These are phyloP conservation scores for Xylaria acuta DNA, from an alignment of 495 filamentous ascomycete species.

Conservation along the genomic window DNA sequence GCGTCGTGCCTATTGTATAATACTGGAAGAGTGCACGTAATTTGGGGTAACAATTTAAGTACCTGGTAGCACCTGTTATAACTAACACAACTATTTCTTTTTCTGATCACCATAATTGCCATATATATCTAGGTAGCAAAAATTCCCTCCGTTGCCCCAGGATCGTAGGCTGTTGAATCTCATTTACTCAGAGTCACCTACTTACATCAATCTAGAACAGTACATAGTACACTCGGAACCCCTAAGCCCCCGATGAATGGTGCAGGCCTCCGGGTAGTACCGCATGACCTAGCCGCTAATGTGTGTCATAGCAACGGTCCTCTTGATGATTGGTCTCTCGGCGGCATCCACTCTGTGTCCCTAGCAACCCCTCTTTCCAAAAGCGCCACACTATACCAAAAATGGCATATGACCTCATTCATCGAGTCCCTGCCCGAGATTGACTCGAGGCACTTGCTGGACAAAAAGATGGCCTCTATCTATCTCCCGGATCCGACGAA, in stretches of 20 bases:
- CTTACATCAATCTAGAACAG: too few species aligned
- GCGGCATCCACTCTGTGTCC: not conserved
- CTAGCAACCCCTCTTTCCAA: slow-evolving; percentile 13
- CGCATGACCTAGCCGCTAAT: not conserved
- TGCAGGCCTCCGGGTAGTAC: not conserved
- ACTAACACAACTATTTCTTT: too few species aligned
- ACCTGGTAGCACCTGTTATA: too few species aligned
- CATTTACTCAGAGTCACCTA: not conserved
- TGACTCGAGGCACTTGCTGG: not conserved
- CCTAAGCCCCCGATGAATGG: too few species aligned
- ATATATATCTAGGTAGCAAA: too few species aligned
- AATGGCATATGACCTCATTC: slow-evolving; percentile 19
- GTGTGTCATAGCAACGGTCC: slow-evolving; percentile 10
- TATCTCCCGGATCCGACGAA: not conserved
- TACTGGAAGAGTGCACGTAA: too few species aligned
- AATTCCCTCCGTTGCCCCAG: too few species aligned
- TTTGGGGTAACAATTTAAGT: too few species aligned
- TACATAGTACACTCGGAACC: too few species aligned
- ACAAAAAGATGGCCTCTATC: not conserved
- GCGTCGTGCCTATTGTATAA: too few species aligned
- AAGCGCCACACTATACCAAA: not conserved
- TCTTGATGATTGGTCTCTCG: not conserved
- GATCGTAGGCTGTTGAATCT: not conserved
- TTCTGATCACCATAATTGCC: not conserved
- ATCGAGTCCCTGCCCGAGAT: not conserved